Evolutionary conservation across 495 filamentous ascomycete genomes (phyloP).

Genomic region (Neurospora hispaniola): DNA sequence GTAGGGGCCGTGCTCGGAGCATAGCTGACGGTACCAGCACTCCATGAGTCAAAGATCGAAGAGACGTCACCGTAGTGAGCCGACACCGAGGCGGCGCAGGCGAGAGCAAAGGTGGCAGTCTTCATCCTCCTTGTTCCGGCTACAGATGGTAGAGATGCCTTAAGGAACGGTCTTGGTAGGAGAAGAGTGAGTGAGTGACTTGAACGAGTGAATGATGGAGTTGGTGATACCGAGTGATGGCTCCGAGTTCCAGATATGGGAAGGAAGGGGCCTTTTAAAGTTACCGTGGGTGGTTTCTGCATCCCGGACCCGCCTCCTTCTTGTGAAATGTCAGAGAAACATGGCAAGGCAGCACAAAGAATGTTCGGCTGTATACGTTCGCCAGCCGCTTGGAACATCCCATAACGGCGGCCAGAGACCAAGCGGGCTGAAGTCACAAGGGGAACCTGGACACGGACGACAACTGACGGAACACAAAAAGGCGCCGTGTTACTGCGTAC

Average conservation of each 20-base stretch:
- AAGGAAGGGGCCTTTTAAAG: slow-evolving; percentile 1
- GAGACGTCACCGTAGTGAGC: slow-evolving; percentile 7
- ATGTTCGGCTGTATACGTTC: not conserved
- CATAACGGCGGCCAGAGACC: not conserved
- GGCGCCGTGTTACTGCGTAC: not conserved
- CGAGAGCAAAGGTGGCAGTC: slow-evolving; percentile 14
- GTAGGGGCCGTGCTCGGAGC: slow-evolving; percentile 10
- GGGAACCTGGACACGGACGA: not conserved
- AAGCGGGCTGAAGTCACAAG: not conserved
- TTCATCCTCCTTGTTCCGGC: slow-evolving; percentile 15
- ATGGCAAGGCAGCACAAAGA: slow-evolving; percentile 3
- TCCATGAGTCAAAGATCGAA: not conserved
- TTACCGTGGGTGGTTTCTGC: not conserved
- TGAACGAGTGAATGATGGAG: slow-evolving; percentile 19
- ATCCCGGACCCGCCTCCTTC: not conserved
- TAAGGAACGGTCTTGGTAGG: not conserved
- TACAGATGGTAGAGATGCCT: not conserved
- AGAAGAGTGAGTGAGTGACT: slow-evolving; percentile 18
- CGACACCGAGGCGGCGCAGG: slow-evolving; percentile 18
- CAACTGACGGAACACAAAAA: not conserved
- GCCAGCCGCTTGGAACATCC: not conserved
- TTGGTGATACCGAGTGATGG: slow-evolving; percentile 10
- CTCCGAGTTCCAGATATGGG: not conserved
- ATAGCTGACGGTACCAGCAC: not conserved
- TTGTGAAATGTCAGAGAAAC: not conserved